A percentile compares a stretch with the other conserved stretches of the same genome.
These are phyloP conservation scores for Claviceps spartinae DNA, from an alignment of 2,329 filamentous ascomycete genomes.

Conservation along the genomic window DNA sequence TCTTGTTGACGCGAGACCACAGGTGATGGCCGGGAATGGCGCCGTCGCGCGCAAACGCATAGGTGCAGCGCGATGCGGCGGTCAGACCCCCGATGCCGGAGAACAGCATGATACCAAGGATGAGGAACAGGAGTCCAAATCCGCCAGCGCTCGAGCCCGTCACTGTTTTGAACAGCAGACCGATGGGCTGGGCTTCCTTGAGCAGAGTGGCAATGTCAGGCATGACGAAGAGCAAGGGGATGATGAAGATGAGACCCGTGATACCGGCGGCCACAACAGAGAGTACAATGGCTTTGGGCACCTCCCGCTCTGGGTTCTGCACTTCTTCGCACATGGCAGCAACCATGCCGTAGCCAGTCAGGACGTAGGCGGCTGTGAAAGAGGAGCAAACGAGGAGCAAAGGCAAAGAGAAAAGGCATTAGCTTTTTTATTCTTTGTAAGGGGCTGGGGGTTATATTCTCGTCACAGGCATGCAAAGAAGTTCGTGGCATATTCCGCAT, in stretches of 20 bases:
- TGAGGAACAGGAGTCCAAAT: constrained; percentile 61
- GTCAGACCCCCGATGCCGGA: constrained; percentile 64
- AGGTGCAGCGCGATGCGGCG: constrained; percentile 60
- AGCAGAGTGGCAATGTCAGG: constrained; percentile 53
- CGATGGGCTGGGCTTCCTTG: constrained; percentile 58
- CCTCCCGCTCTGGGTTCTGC: constrained; percentile 45
- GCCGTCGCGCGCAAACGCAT: constrained; percentile 62
- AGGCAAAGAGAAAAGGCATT: background rate
- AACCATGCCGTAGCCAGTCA: constrained; percentile 37
- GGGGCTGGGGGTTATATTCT: no score
- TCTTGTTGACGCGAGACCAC: constrained; percentile 52
- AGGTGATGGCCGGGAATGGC: constrained; percentile 56
- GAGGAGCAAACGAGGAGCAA: background rate
- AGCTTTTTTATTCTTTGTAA: background rate
- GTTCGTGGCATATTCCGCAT: no score
- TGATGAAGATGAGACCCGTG: constrained; percentile 50
- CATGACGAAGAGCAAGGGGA: constrained; percentile 64
- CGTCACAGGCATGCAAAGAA: no score
- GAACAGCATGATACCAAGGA: constrained; percentile 65
- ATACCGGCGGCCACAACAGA: constrained; percentile 51
- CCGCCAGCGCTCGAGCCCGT: constrained; percentile 61
- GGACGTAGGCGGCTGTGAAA: constrained; percentile 23
- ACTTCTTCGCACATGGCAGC: constrained; percentile 47
- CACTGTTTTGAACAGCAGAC: constrained; percentile 59
- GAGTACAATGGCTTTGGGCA: constrained; percentile 54